phyloP scores from a whole-genome alignment of 305 asterid genomes.

The Solanum hybrid region DNA sequence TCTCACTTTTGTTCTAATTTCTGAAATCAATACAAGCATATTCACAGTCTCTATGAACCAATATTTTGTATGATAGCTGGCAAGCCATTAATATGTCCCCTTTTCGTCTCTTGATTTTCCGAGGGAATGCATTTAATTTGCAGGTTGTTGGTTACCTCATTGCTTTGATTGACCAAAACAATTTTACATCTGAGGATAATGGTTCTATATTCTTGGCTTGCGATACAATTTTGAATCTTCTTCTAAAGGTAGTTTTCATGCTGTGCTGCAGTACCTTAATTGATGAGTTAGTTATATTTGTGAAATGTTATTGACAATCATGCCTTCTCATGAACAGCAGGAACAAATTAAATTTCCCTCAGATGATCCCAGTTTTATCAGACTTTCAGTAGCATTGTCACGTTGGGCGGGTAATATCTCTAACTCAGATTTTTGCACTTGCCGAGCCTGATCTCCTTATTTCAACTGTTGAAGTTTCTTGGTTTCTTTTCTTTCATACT shows the following conservation, averaged over 20 bases:
- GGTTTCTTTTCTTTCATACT: conserved; percentile 1
- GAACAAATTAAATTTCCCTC: conserved; percentile 23
- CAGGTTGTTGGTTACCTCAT: conserved; percentile 56
- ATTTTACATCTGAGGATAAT: conserved; percentile 26
- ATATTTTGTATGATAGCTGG: background rate
- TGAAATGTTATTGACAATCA: conserved; percentile 4
- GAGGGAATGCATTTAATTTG: conserved; percentile 11
- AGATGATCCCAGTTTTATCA: conserved; percentile 38
- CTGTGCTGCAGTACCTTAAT: background rate
- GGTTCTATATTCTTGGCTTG: conserved; percentile 67
- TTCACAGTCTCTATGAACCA: background rate
- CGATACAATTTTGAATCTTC: conserved; percentile 78
- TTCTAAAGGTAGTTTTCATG: conserved; percentile 43
- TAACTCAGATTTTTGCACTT: conserved; percentile 4
- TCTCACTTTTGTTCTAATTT: background rate
- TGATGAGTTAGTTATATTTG: conserved; percentile 4
- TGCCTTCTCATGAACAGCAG: conserved; percentile 25
- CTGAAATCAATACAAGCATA: background rate
- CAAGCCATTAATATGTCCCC: background rate
- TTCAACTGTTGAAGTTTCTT: background rate
- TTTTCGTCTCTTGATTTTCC: background rate
- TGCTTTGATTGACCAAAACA: conserved; percentile 36
- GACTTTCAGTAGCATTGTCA: conserved; percentile 56
- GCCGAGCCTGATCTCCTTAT: background rate
- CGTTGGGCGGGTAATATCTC: conserved; percentile 53